Conservation (phyloP, 75 land plant genomes). For the Picea glauca region DNA sequence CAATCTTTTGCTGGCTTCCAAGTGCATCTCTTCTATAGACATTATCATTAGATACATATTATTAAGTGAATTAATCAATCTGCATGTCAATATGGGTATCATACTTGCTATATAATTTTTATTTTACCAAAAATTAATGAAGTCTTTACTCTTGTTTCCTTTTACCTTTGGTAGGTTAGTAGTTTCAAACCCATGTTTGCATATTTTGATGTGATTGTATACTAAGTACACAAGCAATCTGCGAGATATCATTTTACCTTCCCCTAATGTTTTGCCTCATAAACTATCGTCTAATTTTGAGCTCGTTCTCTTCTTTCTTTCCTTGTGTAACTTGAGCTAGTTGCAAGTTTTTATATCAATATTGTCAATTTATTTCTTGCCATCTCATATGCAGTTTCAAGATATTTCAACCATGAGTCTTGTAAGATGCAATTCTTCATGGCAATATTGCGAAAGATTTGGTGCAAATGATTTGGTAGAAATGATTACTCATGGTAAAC, state of each 20-base stretch:
- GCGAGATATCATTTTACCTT: too few relatives aligned
- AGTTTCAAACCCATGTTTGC: background rate
- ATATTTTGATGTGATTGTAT: background rate
- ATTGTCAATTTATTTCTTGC: background rate
- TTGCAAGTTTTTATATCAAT: background rate
- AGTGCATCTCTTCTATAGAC: too few relatives aligned
- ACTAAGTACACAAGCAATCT: background rate
- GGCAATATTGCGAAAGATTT: background rate
- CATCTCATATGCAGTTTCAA: background rate
- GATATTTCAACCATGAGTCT: background rate
- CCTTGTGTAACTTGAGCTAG: too few relatives aligned
- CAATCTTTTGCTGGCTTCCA: too few relatives aligned
- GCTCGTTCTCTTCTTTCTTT: too few relatives aligned
- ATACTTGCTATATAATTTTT: too few relatives aligned
- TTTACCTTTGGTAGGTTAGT: background rate
- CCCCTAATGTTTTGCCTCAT: too few relatives aligned
- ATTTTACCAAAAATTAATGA: background rate
- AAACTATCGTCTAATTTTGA: too few relatives aligned
- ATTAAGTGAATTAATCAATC: too few relatives aligned
- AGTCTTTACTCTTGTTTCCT: background rate
- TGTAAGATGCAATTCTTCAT: background rate
- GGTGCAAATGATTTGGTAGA: background rate
- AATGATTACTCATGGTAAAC: background rate
- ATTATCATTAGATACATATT: too few relatives aligned
- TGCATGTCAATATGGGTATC: background rate